phyloP scores from a whole-genome alignment of 768 basidiomycete species.

The Phanerochaete carnosa region DNA sequence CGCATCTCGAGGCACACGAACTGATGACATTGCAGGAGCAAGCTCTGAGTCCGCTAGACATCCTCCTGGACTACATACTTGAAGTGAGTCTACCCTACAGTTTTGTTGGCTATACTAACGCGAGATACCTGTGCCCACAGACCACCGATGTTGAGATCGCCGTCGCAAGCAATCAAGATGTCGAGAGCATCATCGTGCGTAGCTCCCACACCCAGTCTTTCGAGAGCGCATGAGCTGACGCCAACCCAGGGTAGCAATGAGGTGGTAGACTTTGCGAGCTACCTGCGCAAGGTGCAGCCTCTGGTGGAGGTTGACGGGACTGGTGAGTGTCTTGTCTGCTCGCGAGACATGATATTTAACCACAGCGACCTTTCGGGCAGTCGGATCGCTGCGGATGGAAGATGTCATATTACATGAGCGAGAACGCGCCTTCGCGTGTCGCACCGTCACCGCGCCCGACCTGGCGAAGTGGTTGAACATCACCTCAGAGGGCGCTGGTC shows the following conservation, averaged over 20 bases:
- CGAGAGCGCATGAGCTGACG: background rate
- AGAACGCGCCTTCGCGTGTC: too few relatives aligned
- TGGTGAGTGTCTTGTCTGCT: background rate
- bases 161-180: constrained; percentile 13
- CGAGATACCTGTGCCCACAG: background rate
- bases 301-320: background rate
- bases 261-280: background rate
- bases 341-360: background rate
- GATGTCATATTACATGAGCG: background rate
- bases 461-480: too few relatives aligned
- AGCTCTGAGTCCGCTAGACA: constrained; percentile 1
- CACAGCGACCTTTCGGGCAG: too few relatives aligned
- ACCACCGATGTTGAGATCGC: constrained; percentile 14
- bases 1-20: background rate
- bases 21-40: background rate
- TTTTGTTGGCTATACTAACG: background rate
- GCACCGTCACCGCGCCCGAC: too few relatives aligned
- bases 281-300: background rate
- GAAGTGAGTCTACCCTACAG: background rate
- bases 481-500: too few relatives aligned
- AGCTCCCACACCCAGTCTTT: background rate
- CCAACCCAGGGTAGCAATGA: background rate
- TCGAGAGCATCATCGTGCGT: constrained; percentile 8
- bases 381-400: background rate
- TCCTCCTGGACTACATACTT: constrained; percentile 21